Conservation (phyloP, 768 basidiomycete species). For the Botryobasidium botryosum region DNA sequence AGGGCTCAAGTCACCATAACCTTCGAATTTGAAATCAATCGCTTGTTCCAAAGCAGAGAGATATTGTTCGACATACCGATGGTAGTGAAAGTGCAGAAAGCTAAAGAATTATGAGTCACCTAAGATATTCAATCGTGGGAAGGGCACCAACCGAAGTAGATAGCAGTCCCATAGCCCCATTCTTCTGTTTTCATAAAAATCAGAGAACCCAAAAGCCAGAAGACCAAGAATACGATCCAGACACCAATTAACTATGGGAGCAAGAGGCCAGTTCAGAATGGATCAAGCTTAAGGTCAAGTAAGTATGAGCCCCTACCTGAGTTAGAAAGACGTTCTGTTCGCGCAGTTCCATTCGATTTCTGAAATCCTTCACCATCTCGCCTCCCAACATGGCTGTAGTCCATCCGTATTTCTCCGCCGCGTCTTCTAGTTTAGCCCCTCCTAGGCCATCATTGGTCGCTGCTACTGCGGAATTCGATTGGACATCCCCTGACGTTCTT, state of each 20-base stretch:
- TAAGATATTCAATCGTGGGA: background rate
- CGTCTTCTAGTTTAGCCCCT: no score
- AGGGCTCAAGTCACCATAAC: constrained; percentile 40
- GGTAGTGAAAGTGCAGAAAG: constrained; percentile 60
- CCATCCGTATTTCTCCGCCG: background rate
- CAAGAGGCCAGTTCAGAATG: background rate
- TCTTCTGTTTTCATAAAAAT: constrained; percentile 54
- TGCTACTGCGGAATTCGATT: no score
- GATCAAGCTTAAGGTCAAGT: background rate
- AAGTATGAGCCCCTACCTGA: constrained; percentile 25
- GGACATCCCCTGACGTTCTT: no score
- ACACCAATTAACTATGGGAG: constrained; percentile 28
- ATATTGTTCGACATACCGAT: constrained; percentile 37
- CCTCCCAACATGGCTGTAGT: background rate
- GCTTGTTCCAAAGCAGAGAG: background rate
- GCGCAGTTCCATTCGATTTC: constrained; percentile 17
- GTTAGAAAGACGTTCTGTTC: constrained; percentile 35
- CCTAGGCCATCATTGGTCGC: no score
- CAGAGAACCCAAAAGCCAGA: constrained; percentile 60
- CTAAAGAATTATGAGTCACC: constrained; percentile 4
- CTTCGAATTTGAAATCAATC: no score
- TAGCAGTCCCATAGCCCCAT: constrained; percentile 43
- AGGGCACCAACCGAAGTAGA: constrained; percentile 51
- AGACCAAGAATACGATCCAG: constrained; percentile 45
- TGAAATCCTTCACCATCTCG: constrained; percentile 16